Percentiles rank a stretch among this genome's conserved stretches.
Evolutionary conservation across 257 asterid species (phyloP).

Genomic region (Solanum etuberosum): DNA sequence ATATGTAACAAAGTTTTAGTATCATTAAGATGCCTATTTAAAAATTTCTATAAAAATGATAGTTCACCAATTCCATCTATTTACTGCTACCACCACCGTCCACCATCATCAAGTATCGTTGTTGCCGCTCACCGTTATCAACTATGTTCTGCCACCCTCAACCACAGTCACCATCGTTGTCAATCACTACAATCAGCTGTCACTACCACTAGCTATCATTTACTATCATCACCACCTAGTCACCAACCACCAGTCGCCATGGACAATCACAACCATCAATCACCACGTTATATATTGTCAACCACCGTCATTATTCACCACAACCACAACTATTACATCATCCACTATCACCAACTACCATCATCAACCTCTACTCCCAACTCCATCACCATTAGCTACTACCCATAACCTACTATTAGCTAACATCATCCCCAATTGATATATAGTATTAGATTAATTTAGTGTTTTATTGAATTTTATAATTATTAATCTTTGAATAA

Average conservation of each 20-base stretch:
- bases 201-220: background rate
- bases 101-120: background rate
- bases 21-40: background rate
- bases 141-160: background rate
- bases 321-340: background rate
- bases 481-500: background rate
- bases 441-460: background rate
- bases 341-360: background rate
- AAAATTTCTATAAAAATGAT: background rate
- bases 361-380: background rate
- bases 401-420: background rate
- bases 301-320: background rate
- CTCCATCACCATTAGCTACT: background rate
- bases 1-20: background rate
- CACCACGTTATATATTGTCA: background rate
- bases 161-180: background rate
- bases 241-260: background rate
- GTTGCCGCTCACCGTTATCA: background rate
- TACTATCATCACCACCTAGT: background rate
- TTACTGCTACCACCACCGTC: background rate
- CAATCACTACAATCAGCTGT: background rate
- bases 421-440: background rate
- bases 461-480: background rate
- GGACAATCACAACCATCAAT: background rate
- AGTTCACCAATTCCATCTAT: background rate